Conservation (phyloP, 257 asterid species). For the Solanum medicagineum region DNA sequence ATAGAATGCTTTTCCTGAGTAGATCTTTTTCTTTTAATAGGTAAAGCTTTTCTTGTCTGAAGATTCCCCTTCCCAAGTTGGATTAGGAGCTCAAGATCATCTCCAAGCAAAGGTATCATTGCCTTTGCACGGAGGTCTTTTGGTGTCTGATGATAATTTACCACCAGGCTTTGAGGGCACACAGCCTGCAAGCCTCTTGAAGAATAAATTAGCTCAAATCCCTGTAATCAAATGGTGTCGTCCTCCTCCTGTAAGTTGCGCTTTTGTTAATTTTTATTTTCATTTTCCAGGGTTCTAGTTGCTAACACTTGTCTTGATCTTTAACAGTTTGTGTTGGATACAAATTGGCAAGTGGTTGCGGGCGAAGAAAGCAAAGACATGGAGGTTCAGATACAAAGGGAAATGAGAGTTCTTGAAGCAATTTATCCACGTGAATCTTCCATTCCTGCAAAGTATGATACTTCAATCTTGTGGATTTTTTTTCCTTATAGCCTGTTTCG, state of each 20-base stretch:
- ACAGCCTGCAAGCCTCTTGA: conserved; percentile 40
- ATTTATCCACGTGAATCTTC: conserved; percentile 87
- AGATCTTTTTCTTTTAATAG: conserved; percentile 17
- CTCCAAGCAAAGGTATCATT: conserved; percentile 68
- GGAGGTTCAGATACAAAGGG: conserved; percentile 53
- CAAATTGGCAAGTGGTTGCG: conserved; percentile 55
- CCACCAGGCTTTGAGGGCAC: conserved; percentile 89
- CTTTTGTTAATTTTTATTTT: not conserved
- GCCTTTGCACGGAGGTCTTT: conserved; percentile 29
- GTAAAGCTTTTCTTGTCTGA: conserved; percentile 73
- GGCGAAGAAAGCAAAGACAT: conserved; percentile 82
- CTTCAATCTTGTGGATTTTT: not conserved
- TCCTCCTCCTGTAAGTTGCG: conserved; percentile 57
- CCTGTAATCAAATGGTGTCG: conserved; percentile 62
- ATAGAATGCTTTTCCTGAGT: not conserved
- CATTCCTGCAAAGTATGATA: conserved; percentile 67
- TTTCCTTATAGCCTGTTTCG: not conserved
- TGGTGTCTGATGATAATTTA: conserved; percentile 49
- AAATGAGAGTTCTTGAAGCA: conserved; percentile 79
- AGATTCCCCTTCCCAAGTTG: conserved; percentile 78
- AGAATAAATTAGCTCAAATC: conserved; percentile 45
- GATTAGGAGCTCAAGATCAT: conserved; percentile 59
- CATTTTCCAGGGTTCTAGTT: not conserved
- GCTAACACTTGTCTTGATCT: not conserved
- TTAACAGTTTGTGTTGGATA: conserved; percentile 44